Evolutionary conservation across 225 moss, liverwort and hornwort species (phyloP).

Genomic region (Marchantia paleacea): DNA sequence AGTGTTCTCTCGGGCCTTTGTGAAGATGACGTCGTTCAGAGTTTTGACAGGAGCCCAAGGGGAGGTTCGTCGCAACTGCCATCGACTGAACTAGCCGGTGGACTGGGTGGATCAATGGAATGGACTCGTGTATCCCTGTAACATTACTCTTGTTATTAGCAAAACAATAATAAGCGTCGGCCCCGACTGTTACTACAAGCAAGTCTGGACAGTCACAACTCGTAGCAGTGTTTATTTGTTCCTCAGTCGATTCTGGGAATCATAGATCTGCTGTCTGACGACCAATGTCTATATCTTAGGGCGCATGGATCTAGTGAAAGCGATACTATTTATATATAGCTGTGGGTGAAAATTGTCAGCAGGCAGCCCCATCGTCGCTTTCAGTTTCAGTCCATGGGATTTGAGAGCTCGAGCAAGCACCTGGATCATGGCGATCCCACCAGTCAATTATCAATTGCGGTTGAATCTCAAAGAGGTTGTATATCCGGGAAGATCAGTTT

Average conservation of each 20-base stretch:
- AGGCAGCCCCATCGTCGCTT: neutral
- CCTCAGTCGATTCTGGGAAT: neutral
- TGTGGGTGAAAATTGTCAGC: neutral
- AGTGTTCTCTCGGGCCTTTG: conserved; percentile 31
- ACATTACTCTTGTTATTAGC: neutral
- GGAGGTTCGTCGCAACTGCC: conserved; percentile 36
- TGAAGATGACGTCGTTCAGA: conserved; percentile 19
- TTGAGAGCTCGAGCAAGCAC: too few relatives aligned
- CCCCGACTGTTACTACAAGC: neutral
- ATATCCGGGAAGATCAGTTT: conserved; percentile 1
- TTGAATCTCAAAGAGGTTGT: neutral
- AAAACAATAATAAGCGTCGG: neutral
- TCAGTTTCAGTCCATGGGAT: neutral
- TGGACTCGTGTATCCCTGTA: neutral
- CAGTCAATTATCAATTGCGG: neutral
- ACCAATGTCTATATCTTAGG: neutral
- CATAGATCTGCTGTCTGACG: neutral
- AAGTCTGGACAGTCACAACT: neutral
- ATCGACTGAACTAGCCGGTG: conserved; percentile 24
- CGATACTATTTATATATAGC: neutral
- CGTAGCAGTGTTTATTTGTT: neutral
- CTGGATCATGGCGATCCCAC: too few relatives aligned
- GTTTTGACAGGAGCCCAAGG: conserved; percentile 31
- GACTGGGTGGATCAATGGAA: too few relatives aligned
- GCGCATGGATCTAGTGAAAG: neutral